Evolutionary conservation across 352 stramenopile species (phyloP).

Genomic region (Phytopythium montanum): DNA sequence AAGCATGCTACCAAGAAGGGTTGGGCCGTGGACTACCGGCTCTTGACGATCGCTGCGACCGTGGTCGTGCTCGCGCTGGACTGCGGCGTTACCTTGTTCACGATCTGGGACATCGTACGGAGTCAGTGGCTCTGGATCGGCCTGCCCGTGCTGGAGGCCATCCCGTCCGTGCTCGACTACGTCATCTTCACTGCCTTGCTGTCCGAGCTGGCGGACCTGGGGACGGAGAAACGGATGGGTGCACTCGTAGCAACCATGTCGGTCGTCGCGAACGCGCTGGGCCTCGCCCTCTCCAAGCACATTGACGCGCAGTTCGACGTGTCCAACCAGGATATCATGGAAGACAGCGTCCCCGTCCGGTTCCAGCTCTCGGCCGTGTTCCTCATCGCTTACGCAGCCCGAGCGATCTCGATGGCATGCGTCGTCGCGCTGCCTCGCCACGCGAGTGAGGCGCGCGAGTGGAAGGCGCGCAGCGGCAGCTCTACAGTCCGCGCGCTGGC

Average conservation of each 20-base stretch:
- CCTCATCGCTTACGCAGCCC: slow-evolving; percentile 47
- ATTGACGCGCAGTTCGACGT: slow-evolving; percentile 57
- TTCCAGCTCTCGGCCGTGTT: slow-evolving; percentile 42
- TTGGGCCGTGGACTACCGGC: slow-evolving; percentile 39
- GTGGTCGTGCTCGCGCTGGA: slow-evolving; percentile 35
- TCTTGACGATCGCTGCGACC: slow-evolving; percentile 29
- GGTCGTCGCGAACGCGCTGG: slow-evolving; percentile 38
- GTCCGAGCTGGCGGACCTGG: slow-evolving; percentile 43
- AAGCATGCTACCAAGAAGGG: slow-evolving; percentile 30
- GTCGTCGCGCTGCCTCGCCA: slow-evolving; percentile 44
- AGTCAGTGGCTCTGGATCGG: slow-evolving; percentile 69
- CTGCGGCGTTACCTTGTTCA: slow-evolving; percentile 39
- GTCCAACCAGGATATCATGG: slow-evolving; percentile 41
- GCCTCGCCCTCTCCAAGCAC: slow-evolving; percentile 49
- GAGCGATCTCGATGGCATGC: slow-evolving; percentile 42
- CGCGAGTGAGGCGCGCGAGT: slow-evolving; percentile 18
- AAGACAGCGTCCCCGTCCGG: slow-evolving; percentile 39
- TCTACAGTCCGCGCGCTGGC: slow-evolving; percentile 17
- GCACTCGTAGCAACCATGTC: slow-evolving; percentile 44
- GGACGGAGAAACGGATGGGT: slow-evolving; percentile 24
- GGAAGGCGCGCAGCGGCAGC: slow-evolving; percentile 20
- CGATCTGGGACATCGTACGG: slow-evolving; percentile 57
- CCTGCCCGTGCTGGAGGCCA: slow-evolving; percentile 47
- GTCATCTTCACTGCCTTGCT: slow-evolving; percentile 46
- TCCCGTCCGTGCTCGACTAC: slow-evolving; percentile 50